A percentile compares a stretch with the other conserved stretches of the same genome.
phyloP scores from a whole-genome alignment of 2,329 filamentous ascomycete species.

The Trichoderma sp. region DNA sequence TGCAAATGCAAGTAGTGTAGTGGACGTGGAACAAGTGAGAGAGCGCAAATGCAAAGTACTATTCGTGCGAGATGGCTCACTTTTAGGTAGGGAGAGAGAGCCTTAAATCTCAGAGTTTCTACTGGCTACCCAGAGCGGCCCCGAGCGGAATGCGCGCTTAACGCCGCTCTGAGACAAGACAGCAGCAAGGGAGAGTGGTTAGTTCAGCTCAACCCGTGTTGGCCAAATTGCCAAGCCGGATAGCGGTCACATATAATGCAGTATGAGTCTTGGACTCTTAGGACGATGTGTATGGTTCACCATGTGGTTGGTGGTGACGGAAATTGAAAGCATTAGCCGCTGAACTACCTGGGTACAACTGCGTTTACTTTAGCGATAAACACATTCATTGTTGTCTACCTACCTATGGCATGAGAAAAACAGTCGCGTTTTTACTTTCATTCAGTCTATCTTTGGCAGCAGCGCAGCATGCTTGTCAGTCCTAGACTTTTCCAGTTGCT shows the following conservation, averaged over 20 bases:
- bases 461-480: background rate
- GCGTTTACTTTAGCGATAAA: no score
- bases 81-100: conserved; percentile 6
- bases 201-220: background rate
- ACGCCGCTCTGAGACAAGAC: conserved; percentile 7
- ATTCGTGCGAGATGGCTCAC: background rate
- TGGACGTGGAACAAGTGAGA: background rate
- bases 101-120: background rate
- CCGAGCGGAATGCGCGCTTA: background rate
- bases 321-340: background rate
- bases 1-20: background rate
- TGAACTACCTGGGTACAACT: background rate
- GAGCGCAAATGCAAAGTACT: conserved; percentile 1
- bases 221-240: background rate
- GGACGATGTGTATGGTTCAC: background rate
- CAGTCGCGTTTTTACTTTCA: background rate
- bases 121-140: background rate
- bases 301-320: background rate
- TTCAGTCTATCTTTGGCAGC: background rate
- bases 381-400: no score
- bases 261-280: background rate
- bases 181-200: background rate
- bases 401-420: no score
- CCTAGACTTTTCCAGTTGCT: background rate
- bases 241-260: background rate